Evolutionary conservation across 306 rosid species (phyloP).

Genomic region (Cucumis melo): DNA sequence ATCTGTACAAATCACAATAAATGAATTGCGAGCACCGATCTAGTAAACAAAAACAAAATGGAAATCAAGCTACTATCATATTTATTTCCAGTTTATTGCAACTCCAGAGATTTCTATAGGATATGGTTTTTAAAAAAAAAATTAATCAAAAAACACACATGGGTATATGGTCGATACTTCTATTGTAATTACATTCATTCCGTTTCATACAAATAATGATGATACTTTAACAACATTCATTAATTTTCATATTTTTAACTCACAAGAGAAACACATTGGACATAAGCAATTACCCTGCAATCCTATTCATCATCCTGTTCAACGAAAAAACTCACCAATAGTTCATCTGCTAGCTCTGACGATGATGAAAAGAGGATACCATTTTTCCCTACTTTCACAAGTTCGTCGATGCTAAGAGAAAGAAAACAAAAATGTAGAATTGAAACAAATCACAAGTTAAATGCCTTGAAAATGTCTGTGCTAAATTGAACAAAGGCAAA

Average conservation of each 20-base stretch:
- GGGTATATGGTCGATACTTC: background rate
- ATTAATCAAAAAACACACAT: background rate
- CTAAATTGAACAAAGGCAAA: background rate
- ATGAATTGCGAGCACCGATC: background rate
- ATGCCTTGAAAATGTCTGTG: background rate
- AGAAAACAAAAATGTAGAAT: background rate
- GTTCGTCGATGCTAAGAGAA: slow-evolving; percentile 64
- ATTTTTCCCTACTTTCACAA: slow-evolving; percentile 66
- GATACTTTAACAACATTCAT: background rate
- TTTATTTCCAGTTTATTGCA: background rate
- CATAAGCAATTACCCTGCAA: background rate
- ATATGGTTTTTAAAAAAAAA: background rate
- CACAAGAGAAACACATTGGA: background rate
- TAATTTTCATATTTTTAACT: background rate
- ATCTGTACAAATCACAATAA: slow-evolving; percentile 32
- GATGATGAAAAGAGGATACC: slow-evolving; percentile 84
- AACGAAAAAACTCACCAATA: slow-evolving; percentile 41
- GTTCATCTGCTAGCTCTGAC: slow-evolving; percentile 91
- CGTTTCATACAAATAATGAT: background rate
- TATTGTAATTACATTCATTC: background rate
- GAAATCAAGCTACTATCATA: background rate
- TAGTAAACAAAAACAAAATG: background rate
- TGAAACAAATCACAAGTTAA: too few species aligned
- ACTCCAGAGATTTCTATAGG: background rate
- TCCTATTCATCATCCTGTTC: background rate